A percentile compares a stretch with the other conserved stretches of the same genome.
Evolutionary conservation across 352 stramenopile species (phyloP).

Genomic region (Globisporangium lucens): DNA sequence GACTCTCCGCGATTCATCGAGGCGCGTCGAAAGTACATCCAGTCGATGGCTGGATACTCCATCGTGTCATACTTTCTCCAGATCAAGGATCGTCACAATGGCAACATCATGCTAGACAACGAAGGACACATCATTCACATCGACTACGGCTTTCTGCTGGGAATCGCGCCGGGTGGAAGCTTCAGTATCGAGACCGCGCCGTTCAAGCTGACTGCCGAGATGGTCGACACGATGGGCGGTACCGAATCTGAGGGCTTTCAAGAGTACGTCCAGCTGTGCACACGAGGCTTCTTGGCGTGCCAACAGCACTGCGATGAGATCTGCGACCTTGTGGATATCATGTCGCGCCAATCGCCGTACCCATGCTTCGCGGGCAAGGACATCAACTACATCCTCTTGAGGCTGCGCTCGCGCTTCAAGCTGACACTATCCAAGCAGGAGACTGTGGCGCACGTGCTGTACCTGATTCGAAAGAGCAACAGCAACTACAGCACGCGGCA

Average conservation of each 20-base stretch:
- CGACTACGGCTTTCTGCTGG: constrained; percentile 99
- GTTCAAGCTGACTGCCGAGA: constrained; percentile 99
- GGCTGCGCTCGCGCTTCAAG: constrained; percentile 88
- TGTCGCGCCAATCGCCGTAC: constrained; percentile 94
- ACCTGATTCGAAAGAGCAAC: constrained; percentile 90
- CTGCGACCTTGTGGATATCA: constrained; percentile 96
- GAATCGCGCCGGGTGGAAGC: constrained; percentile 97
- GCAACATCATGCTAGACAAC: constrained; percentile 99
- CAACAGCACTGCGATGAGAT: constrained; percentile 95
- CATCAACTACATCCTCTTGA: constrained; percentile 80
- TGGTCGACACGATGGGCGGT: constrained; percentile 97
- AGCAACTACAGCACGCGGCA: constrained; percentile 91
- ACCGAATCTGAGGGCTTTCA: constrained; percentile 90
- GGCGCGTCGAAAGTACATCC: constrained; percentile 95
- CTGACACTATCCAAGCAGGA: constrained; percentile 85
- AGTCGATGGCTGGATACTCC: constrained; percentile 97
- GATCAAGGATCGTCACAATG: constrained; percentile 99
- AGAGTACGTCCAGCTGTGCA: constrained; percentile 97
- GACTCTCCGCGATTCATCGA: constrained; percentile 86
- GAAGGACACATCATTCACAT: constrained; percentile 99
- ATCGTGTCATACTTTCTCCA: constrained; percentile 98
- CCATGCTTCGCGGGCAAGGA: constrained; percentile 93
- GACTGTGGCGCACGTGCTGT: constrained; percentile 87
- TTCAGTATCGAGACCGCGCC: constrained; percentile 98
- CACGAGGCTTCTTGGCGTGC: constrained; percentile 95